These are phyloP conservation scores for Inga leiocalycina DNA, from an alignment of 306 rosid genomes.

Conservation along the genomic window DNA sequence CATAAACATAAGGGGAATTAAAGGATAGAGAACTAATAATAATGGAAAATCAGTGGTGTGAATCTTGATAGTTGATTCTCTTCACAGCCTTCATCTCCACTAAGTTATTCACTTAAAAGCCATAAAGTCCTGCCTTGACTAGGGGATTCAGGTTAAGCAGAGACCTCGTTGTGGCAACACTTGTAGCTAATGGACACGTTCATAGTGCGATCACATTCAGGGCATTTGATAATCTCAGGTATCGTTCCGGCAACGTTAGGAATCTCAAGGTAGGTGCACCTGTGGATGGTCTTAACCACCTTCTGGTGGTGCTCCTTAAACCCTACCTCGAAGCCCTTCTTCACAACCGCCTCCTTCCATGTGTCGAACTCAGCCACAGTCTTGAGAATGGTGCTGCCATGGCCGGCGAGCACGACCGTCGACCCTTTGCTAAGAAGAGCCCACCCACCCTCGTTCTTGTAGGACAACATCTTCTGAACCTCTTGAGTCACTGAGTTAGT, in stretches of 20 bases:
- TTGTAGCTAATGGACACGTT: constrained; percentile 61
- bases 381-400: constrained; percentile 40
- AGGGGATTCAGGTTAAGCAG: neutral
- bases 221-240: constrained; percentile 52
- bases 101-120: neutral
- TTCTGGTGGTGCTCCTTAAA: constrained; percentile 31
- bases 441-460: constrained; percentile 65
- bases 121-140: neutral
- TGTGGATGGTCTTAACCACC: constrained; percentile 18
- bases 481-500: constrained; percentile 36
- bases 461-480: constrained; percentile 53
- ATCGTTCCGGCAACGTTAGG: constrained; percentile 40
- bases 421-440: constrained; percentile 50
- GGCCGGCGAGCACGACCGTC: constrained; percentile 39
- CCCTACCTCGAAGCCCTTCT: constrained; percentile 40
- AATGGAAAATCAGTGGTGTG: neutral
- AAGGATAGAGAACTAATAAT: neutral
- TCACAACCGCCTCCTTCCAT: constrained; percentile 40
- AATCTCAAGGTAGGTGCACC: constrained; percentile 44
- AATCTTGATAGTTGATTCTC: neutral
- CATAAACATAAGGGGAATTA: neutral
- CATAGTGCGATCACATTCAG: constrained; percentile 60
- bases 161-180: constrained; percentile 54
- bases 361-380: constrained; percentile 50
- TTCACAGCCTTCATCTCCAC: neutral